phyloP scores from a whole-genome alignment of 2,329 filamentous ascomycete species.

The Coniochaeta sp. region DNA sequence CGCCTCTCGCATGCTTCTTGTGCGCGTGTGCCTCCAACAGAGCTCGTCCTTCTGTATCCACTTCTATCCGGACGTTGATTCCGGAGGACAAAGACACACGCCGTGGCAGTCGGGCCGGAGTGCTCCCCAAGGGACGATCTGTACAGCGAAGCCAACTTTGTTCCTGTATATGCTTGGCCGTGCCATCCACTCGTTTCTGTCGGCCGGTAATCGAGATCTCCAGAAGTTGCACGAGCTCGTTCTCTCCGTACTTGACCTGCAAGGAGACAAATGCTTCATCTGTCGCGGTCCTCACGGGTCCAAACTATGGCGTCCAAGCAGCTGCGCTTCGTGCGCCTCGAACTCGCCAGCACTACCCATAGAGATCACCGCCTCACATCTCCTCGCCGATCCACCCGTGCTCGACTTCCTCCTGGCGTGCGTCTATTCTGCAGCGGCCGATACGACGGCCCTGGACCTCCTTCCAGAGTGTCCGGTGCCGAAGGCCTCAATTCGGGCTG shows the following conservation, averaged over 20 bases:
- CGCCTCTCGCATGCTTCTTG: conserved; percentile 11
- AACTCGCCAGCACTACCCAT: conserved; percentile 3
- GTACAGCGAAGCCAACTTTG: conserved; percentile 9
- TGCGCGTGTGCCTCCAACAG: conserved; percentile 9
- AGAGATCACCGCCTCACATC: conserved; percentile 7
- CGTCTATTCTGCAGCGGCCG: conserved; percentile 10
- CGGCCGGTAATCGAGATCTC: neutral
- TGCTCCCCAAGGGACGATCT: conserved; percentile 7
- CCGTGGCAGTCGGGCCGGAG: conserved; percentile 3
- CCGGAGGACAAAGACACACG: neutral
- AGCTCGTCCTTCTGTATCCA: conserved; percentile 15
- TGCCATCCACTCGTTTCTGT: conserved; percentile 9
- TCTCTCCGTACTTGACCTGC: conserved; percentile 7
- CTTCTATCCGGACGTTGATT: conserved; percentile 9
- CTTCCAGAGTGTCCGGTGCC: conserved; percentile 10
- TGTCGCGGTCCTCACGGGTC: conserved; percentile 7
- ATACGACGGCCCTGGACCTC: conserved; percentile 7
- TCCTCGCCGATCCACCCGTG: conserved; percentile 13
- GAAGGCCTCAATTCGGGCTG: conserved; percentile 1
- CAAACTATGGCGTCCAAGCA: conserved; percentile 11
- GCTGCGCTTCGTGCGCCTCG: conserved; percentile 7
- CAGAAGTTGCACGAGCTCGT: conserved; percentile 8
- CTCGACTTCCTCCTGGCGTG: conserved; percentile 16
- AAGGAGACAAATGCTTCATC: conserved; percentile 9
- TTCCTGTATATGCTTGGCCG: conserved; percentile 14